Evolutionary conservation across 2,329 filamentous ascomycete genomes (phyloP).

Genomic region (Fusarium verticillioides): DNA sequence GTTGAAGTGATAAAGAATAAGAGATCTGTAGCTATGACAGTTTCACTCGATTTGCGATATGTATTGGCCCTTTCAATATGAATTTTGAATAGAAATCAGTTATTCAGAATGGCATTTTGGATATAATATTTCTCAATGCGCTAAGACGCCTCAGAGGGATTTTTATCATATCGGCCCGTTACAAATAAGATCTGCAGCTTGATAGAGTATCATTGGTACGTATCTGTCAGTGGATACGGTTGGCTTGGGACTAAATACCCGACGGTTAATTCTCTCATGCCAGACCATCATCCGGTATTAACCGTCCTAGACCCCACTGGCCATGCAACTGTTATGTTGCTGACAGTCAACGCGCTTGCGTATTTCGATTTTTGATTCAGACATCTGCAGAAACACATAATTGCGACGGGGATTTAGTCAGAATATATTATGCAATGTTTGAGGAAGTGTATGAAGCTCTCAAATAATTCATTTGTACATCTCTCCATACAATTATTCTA

Average conservation of each 20-base stretch:
- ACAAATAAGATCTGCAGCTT: neutral
- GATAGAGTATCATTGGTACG: neutral
- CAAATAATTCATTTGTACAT: neutral
- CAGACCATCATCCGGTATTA: no score
- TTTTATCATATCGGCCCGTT: neutral
- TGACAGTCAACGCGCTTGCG: fast-evolving
- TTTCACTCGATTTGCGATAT: no score
- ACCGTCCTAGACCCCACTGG: neutral
- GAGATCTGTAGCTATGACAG: neutral
- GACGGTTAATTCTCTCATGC: neutral
- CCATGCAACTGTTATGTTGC: neutral
- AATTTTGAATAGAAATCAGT: no score
- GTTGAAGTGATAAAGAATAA: neutral
- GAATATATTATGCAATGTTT: no score
- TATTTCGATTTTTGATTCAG: neutral
- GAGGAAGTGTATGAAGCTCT: no score
- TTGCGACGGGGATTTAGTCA: fast-evolving
- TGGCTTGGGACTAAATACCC: neutral
- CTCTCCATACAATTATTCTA: fast-evolving
- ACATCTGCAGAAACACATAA: no score
- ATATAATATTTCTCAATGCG: neutral
- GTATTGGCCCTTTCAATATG: no score
- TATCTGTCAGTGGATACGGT: neutral
- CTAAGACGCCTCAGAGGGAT: neutral
- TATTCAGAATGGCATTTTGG: fast-evolving